Evolutionary conservation across 306 rosid genomes (phyloP).

Genomic region (Vicia sativa): DNA sequence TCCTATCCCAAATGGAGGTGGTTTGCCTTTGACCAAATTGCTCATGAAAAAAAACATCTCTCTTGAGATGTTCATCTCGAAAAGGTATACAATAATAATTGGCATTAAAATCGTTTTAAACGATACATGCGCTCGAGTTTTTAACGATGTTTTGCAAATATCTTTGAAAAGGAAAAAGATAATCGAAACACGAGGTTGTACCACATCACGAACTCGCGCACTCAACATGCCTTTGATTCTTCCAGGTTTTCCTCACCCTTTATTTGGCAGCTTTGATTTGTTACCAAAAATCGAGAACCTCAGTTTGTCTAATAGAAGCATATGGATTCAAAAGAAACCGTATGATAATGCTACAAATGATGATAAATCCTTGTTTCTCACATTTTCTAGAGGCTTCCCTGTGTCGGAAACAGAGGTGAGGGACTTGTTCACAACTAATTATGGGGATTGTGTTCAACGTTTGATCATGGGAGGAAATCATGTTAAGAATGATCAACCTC

Average conservation of each 20-base stretch:
- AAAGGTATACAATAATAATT: constrained; percentile 41
- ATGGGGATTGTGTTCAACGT: constrained; percentile 50
- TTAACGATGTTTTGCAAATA: constrained; percentile 48
- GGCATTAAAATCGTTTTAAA: constrained; percentile 54
- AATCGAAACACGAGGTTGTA: neutral
- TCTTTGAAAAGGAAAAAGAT: constrained; percentile 1
- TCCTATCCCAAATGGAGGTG: neutral
- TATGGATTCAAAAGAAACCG: constrained; percentile 43
- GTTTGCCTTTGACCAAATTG: constrained; percentile 39
- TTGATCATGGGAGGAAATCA: constrained; percentile 53
- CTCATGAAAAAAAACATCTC: constrained; percentile 44
- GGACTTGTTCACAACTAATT: constrained; percentile 30
- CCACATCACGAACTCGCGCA: neutral
- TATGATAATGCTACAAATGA: constrained; percentile 39
- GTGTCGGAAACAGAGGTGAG: constrained; percentile 53
- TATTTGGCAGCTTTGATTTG: constrained; percentile 51
- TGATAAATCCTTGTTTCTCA: constrained; percentile 62
- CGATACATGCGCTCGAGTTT: constrained; percentile 48
- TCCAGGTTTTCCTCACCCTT: constrained; percentile 65
- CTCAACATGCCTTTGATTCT: constrained; percentile 34
- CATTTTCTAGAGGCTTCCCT: constrained; percentile 69
- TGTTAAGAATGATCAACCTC: constrained; percentile 32
- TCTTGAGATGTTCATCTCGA: constrained; percentile 37
- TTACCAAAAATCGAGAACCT: neutral
- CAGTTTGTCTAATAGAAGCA: constrained; percentile 24